phyloP scores from a whole-genome alignment of 768 basidiomycete genomes.

The Candolleomyces aberdarensis region DNA sequence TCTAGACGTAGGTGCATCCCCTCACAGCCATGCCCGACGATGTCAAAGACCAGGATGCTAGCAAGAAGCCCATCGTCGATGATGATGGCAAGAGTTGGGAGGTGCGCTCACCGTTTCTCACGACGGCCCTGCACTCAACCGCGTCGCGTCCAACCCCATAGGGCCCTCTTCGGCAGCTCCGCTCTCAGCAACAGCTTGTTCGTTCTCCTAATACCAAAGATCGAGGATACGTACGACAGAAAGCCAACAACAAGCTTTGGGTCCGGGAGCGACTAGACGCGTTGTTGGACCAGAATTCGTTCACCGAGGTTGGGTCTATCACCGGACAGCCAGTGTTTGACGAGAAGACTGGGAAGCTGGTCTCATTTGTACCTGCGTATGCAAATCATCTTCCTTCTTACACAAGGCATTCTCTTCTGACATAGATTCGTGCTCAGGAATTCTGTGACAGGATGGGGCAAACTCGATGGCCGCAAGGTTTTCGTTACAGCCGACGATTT shows the following conservation, averaged over 20 bases:
- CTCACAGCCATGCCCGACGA: constrained; percentile 18
- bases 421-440: constrained; percentile 21
- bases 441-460: constrained; percentile 35
- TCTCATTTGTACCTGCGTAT: constrained; percentile 35
- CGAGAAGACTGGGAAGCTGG: constrained; percentile 23
- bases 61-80: not conserved
- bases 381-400: constrained; percentile 3
- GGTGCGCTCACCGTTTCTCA: constrained; percentile 16
- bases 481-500: constrained; percentile 41
- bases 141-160: constrained; percentile 6
- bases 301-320: constrained; percentile 34
- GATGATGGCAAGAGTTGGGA: constrained; percentile 29
- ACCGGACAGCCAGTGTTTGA: constrained; percentile 32
- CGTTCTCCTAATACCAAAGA: constrained; percentile 30
- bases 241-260: constrained; percentile 36
- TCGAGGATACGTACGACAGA: constrained; percentile 38
- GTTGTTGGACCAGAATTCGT: constrained; percentile 31
- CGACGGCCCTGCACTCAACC: not conserved
- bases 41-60: not conserved
- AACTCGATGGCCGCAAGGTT: constrained; percentile 29
- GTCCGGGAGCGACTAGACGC: constrained; percentile 35
- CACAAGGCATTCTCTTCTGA: not conserved
- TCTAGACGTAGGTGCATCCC: no score
- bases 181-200: constrained; percentile 29
- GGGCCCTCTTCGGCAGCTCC: constrained; percentile 28